These are phyloP conservation scores for Zancudomyces culisetae DNA, from an alignment of 371 early-diverging fungal genomes.

Conservation along the genomic window DNA sequence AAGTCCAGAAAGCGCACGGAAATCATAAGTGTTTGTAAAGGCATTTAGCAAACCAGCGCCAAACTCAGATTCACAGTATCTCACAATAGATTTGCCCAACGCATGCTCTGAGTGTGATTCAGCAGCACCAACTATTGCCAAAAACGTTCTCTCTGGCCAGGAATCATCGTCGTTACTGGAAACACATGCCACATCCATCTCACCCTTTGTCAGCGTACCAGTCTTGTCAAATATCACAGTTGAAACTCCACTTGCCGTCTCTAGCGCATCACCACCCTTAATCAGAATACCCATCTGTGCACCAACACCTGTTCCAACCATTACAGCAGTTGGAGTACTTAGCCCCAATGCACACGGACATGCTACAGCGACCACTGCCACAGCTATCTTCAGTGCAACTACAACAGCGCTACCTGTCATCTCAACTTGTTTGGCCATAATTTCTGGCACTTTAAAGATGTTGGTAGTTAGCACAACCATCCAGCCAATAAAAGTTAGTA, in stretches of 20 bases:
- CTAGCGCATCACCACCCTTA: constrained; percentile 71
- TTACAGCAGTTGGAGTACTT: constrained; percentile 91
- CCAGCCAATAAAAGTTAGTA: constrained; percentile 66
- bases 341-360: constrained; percentile 94
- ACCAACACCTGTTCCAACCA: constrained; percentile 94
- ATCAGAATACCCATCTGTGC: constrained; percentile 78
- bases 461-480: constrained; percentile 30
- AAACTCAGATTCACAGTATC: constrained; percentile 30
- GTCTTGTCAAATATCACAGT: constrained; percentile 93
- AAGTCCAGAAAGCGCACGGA: constrained; percentile 51
- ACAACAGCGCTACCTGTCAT: constrained; percentile 48
- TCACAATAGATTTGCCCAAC: constrained; percentile 56
- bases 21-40: constrained; percentile 20
- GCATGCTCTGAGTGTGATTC: constrained; percentile 77
- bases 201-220: constrained; percentile 80
- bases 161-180: constrained; percentile 3
- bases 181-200: constrained; percentile 45
- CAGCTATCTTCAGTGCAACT: constrained; percentile 70
- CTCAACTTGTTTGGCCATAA: constrained; percentile 25
- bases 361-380: constrained; percentile 88
- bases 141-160: constrained; percentile 25
- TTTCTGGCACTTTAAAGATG: constrained; percentile 33
- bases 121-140: constrained; percentile 47
- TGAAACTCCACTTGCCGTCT: constrained; percentile 56
- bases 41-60: constrained; percentile 8